A percentile compares a stretch with the other conserved stretches of the same genome.
phyloP scores from a whole-genome alignment of 768 basidiomycete species.

The Trametes meyenii region DNA sequence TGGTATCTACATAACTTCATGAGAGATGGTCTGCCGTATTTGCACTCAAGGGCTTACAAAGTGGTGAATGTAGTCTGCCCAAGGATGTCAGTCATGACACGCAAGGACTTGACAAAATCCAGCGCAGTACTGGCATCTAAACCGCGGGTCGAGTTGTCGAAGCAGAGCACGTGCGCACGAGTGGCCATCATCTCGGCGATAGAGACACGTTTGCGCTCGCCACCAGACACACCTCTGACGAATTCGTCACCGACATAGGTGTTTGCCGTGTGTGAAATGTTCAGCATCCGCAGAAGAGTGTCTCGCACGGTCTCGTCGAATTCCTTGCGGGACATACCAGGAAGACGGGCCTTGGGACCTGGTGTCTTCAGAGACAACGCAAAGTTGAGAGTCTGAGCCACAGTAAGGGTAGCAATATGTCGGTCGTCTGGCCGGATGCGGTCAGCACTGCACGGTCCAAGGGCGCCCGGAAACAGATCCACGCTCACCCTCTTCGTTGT shows the following conservation, averaged over 20 bases:
- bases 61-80: slow-evolving; percentile 81
- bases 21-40: background rate
- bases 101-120: slow-evolving; percentile 79
- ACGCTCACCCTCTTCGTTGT: slow-evolving; percentile 68
- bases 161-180: slow-evolving; percentile 77
- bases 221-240: slow-evolving; percentile 79
- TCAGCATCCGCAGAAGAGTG: slow-evolving; percentile 75
- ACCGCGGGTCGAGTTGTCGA: slow-evolving; percentile 84
- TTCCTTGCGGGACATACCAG: slow-evolving; percentile 60
- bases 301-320: slow-evolving; percentile 60
- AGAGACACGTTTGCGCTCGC: slow-evolving; percentile 78
- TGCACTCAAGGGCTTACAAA: slow-evolving; percentile 45
- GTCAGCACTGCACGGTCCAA: slow-evolving; percentile 12
- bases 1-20: slow-evolving; percentile 40
- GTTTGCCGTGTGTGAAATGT: slow-evolving; percentile 75
- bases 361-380: slow-evolving; percentile 76
- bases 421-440: slow-evolving; percentile 71
- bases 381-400: slow-evolving; percentile 74
- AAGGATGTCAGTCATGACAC: slow-evolving; percentile 83
- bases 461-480: background rate
- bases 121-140: slow-evolving; percentile 87
- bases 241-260: slow-evolving; percentile 89
- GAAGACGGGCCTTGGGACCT: slow-evolving; percentile 72
- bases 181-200: slow-evolving; percentile 90
- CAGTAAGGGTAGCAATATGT: slow-evolving; percentile 82